Conservation (phyloP, 345 rosid genomes). For the Xanthoceras sorbifolium region DNA sequence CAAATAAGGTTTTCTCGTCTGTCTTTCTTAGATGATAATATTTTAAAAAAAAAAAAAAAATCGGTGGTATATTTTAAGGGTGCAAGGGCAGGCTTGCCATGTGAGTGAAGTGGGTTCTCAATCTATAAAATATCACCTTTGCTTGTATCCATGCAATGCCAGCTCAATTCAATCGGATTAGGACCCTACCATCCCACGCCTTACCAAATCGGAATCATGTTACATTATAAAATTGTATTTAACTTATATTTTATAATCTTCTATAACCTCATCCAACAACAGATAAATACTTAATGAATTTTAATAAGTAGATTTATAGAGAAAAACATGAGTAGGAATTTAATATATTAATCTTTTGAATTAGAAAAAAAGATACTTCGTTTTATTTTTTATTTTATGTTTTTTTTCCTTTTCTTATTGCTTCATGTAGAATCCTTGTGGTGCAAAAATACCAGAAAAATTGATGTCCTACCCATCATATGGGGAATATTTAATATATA, state of each 20-base stretch:
- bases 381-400: too few species aligned
- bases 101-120: neutral
- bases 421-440: too few species aligned
- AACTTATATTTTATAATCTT: too few species aligned
- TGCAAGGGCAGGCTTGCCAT: slow-evolving; percentile 9
- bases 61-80: neutral
- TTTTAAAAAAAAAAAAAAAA: neutral
- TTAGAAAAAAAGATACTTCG: too few species aligned
- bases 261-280: too few species aligned
- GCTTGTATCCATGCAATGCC: neutral
- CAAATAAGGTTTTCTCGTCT: neutral
- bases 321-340: too few species aligned
- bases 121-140: neutral
- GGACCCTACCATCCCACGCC: neutral
- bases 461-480: neutral
- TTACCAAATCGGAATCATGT: neutral
- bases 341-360: too few species aligned
- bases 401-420: too few species aligned
- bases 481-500: neutral
- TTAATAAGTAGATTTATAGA: too few species aligned
- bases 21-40: neutral
- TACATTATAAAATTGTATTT: too few species aligned
- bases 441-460: too few species aligned
- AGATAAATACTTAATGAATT: too few species aligned
- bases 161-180: slow-evolving; percentile 6